These are phyloP conservation scores for Verbena officinalis DNA, from an alignment of 257 asterid genomes.

Conservation along the genomic window DNA sequence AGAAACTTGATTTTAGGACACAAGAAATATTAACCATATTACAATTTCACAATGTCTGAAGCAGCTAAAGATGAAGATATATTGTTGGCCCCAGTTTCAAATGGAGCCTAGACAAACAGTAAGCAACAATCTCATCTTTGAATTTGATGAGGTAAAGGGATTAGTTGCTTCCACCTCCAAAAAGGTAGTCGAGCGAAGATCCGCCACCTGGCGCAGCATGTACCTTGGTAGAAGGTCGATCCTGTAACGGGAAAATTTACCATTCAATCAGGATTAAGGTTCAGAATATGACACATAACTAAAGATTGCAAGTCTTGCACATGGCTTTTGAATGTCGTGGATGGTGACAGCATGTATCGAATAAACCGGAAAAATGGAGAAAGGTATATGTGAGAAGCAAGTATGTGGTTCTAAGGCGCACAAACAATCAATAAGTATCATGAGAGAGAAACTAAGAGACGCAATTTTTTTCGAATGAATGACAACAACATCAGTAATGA, in stretches of 20 bases:
- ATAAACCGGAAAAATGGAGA: background rate
- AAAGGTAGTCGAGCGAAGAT: conserved; percentile 54
- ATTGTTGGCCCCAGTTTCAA: conserved; percentile 13
- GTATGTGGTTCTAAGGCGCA: background rate
- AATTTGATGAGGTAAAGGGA: conserved; percentile 9
- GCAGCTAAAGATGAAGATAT: conserved; percentile 21
- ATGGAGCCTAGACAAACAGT: conserved; percentile 21
- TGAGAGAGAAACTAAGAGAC: background rate
- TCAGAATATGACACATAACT: background rate
- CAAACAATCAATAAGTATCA: background rate
- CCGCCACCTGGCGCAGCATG: conserved; percentile 67
- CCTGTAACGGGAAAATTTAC: conserved; percentile 33
- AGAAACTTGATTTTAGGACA: conserved; percentile 20
- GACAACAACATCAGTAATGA: background rate
- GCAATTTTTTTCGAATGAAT: background rate
- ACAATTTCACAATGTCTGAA: conserved; percentile 32
- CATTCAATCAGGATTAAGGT: background rate
- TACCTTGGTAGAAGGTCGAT: conserved; percentile 61
- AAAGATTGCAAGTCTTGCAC: background rate
- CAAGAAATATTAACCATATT: conserved; percentile 17
- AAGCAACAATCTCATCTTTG: conserved; percentile 1
- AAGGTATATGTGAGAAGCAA: conserved; percentile 9
- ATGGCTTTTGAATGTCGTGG: background rate
- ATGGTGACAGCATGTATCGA: background rate
- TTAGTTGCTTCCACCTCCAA: conserved; percentile 45